These are phyloP conservation scores for Candida piceae DNA, from an alignment of 805 yeast species.

Conservation along the genomic window DNA sequence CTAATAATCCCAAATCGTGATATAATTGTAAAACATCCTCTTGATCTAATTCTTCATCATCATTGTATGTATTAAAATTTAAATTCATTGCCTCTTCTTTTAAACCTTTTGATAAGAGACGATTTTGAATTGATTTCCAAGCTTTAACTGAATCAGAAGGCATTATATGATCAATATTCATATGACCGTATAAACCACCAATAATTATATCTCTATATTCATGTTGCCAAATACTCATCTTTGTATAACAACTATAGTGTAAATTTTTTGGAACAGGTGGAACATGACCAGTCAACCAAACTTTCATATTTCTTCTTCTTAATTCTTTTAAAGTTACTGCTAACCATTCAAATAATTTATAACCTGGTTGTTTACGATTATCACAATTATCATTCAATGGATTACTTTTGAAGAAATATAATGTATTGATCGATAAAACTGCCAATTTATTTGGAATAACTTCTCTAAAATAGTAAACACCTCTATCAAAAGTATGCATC, in stretches of 20 bases:
- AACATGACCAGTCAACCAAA: conserved; percentile 85
- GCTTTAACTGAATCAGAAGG: conserved; percentile 71
- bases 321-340: conserved; percentile 70
- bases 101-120: conserved; percentile 15
- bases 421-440: conserved; percentile 70
- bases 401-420: conserved; percentile 68
- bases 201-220: conserved; percentile 80
- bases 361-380: conserved; percentile 70
- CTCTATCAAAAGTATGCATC: conserved; percentile 66
- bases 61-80: conserved; percentile 7
- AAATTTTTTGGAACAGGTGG: conserved; percentile 80
- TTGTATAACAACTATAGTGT: conserved; percentile 67
- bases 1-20: conserved; percentile 15
- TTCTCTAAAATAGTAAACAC: conserved; percentile 70
- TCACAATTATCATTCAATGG: conserved; percentile 84
- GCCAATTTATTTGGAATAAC: conserved; percentile 79
- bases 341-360: conserved; percentile 69
- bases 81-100: conserved; percentile 14
- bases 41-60: too few species aligned
- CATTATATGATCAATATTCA: conserved; percentile 83
- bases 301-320: conserved; percentile 70
- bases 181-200: conserved; percentile 84
- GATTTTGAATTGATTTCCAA: conserved; percentile 42
- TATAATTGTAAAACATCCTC: conserved; percentile 16
- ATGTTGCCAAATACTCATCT: conserved; percentile 74